Conservation (phyloP, 2,329 filamentous ascomycete genomes). For the Neopestalotiopsis rosae region DNA sequence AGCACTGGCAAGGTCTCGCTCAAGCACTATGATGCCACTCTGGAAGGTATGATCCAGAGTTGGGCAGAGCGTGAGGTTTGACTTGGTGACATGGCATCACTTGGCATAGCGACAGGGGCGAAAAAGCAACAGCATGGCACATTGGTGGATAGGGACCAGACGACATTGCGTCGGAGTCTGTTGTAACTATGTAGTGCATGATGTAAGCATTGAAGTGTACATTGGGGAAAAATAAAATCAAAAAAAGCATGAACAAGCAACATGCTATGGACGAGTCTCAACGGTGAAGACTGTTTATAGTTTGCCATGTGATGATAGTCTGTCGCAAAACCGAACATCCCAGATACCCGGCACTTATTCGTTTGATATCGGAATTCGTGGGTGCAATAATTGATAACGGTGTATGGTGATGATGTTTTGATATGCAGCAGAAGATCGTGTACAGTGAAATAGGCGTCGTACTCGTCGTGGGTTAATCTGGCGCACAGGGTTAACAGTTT, state of each 20-base stretch:
- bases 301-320: no score
- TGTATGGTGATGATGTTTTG: no score
- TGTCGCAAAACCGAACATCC: no score
- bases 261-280: neutral
- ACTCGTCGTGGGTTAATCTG: neutral
- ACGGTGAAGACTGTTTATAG: no score
- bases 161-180: neutral
- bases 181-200: neutral
- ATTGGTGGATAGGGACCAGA: no score
- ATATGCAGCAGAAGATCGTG: no score
- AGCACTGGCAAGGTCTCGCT: conserved; percentile 73
- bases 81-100: neutral
- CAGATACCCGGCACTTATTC: no score
- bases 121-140: neutral
- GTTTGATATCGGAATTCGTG: no score
- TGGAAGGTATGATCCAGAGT: conserved; percentile 83
- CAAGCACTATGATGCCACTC: conserved; percentile 84
- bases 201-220: neutral
- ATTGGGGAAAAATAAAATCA: neutral
- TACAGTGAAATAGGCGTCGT: no score
- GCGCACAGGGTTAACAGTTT: neutral
- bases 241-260: neutral
- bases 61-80: conserved; percentile 68
- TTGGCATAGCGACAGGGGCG: conserved; percentile 7
- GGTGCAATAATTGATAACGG: no score